Conservation (phyloP, 2,329 filamentous ascomycete genomes). For the Claviceps humidiphila region DNA sequence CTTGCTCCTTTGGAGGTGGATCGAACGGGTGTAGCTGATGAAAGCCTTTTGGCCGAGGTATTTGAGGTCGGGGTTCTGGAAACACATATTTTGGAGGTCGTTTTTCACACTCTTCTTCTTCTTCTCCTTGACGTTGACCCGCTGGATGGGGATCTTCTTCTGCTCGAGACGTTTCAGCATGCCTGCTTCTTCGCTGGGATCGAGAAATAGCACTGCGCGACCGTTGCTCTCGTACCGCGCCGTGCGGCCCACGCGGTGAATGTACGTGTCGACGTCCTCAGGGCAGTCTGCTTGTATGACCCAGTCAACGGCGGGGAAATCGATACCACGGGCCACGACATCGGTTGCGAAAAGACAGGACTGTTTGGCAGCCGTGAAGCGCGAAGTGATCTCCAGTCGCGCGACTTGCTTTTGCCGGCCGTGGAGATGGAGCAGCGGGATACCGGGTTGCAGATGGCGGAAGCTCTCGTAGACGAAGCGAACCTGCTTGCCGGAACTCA, state of each 20-base stretch:
- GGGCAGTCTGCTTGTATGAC: slow-evolving; percentile 98
- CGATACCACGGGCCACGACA: slow-evolving; percentile 82
- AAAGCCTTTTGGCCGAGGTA: slow-evolving; percentile 96
- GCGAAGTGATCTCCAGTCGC: slow-evolving; percentile 72
- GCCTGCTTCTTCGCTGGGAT: slow-evolving; percentile 83
- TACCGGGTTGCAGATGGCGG: slow-evolving; percentile 84
- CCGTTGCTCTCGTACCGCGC: slow-evolving; percentile 86
- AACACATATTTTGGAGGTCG: slow-evolving; percentile 87
- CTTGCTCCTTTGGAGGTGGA: slow-evolving; percentile 84
- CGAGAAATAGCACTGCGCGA: slow-evolving; percentile 77
- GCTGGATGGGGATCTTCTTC: slow-evolving; percentile 80
- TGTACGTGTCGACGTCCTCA: slow-evolving; percentile 94
- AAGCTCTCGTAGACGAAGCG: slow-evolving; percentile 92
- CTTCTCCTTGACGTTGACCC: slow-evolving; percentile 74
- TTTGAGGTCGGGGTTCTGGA: slow-evolving; percentile 85
- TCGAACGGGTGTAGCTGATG: slow-evolving; percentile 71
- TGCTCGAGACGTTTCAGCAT: slow-evolving; percentile 76
- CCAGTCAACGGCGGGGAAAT: slow-evolving; percentile 96
- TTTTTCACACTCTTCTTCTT: slow-evolving; percentile 79
- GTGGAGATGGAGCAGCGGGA: slow-evolving; percentile 82
- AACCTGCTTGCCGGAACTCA: slow-evolving; percentile 92
- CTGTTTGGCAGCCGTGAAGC: slow-evolving; percentile 68
- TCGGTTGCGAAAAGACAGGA: slow-evolving; percentile 92
- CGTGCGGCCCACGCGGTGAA: slow-evolving; percentile 87
- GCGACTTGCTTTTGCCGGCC: slow-evolving; percentile 87